Base-by-base conservation (phyloP, 2,329 filamentous ascomycete species). In the Xylaria sp. region DNA sequence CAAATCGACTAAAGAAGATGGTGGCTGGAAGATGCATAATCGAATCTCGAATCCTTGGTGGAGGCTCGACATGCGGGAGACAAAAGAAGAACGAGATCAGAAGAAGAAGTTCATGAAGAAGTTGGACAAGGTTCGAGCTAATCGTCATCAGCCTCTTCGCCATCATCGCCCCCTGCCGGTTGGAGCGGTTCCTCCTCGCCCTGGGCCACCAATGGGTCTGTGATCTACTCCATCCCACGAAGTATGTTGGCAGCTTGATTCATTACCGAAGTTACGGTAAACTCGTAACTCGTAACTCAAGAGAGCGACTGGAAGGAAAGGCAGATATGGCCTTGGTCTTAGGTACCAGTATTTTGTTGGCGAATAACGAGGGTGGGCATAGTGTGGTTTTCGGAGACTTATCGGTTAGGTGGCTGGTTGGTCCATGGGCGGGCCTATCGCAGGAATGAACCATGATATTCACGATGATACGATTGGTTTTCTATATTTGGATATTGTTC, bases 41-140 rank as follows among this genome's bases (percentile, higher is more conserved):
- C 66, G 65, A 50, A 15, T 65, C 65, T 61, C 69, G n/a, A 74
- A 74, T 50, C 70, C 73, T 39, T 74, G 73, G 72, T 71, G 69
- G 69, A 69, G 62, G 57, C 38, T 72, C 15, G 72, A 74, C 54
- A 50, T 49, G 9, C 36, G 25, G 25, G 69, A 73, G 61, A 73
- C 69, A 7, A 67, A 64, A 22, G 66, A 68, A 31, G 65, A 59
- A 42, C 67, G 73, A 27, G 59, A 25, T 2, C 50, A 68, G 51
- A 61, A 69, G 39, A 68, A 67, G 15, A 55, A 69, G 20, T 56
- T 67, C 33, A 39, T 68, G 38, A 63, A 70, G 57, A 72, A 62
- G 55, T 51, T 70, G 45, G 47, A 71, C 1, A 59, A 17, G 49
- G 54, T 22, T 3, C 33, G n/a, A n/a, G 61, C 36, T 27, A 25